Conservation (phyloP, 495 filamentous ascomycete genomes). For the Annulohypoxylon stygium region DNA sequence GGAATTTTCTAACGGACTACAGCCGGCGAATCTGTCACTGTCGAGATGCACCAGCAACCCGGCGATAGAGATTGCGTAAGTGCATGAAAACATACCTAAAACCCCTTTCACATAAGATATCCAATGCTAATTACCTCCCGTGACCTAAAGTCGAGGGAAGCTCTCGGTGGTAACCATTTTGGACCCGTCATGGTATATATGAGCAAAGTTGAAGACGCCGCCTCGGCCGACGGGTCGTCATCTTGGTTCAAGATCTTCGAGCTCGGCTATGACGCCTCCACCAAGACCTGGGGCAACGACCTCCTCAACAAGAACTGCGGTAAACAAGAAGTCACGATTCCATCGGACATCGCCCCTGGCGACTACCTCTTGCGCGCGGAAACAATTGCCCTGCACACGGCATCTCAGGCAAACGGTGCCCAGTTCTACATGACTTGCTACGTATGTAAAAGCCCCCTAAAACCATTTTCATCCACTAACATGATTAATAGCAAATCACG, state of each 20-base stretch:
- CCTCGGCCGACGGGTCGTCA: constrained; percentile 61
- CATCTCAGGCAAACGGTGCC: constrained; percentile 53
- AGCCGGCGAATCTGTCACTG: constrained; percentile 63
- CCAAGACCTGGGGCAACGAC: constrained; percentile 66
- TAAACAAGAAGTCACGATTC: constrained; percentile 63
- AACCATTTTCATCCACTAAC: constrained; percentile 2
- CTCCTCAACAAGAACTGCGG: constrained; percentile 66
- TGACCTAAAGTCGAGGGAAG: constrained; percentile 46
- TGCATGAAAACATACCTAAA: background rate
- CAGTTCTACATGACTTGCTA: constrained; percentile 69
- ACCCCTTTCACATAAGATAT: background rate
- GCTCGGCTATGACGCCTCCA: constrained; percentile 51
- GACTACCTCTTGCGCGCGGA: constrained; percentile 69
- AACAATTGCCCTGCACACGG: constrained; percentile 65
- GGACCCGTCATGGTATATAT: constrained; percentile 68
- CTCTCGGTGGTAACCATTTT: constrained; percentile 65
- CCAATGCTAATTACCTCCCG: background rate
- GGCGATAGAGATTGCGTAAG: constrained; percentile 50
- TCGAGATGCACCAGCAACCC: constrained; percentile 68
- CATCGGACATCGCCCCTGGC: constrained; percentile 61
- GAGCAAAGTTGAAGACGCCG: constrained; percentile 65
- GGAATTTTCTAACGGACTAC: constrained; percentile 14
- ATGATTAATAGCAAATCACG: constrained; percentile 53
- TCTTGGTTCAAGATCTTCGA: constrained; percentile 69
- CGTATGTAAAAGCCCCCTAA: constrained; percentile 26